Percentiles rank a stretch among this genome's conserved stretches.
Evolutionary conservation across 2,329 filamentous ascomycete species (phyloP).

Genomic region (Sphaceloma murrayae): DNA sequence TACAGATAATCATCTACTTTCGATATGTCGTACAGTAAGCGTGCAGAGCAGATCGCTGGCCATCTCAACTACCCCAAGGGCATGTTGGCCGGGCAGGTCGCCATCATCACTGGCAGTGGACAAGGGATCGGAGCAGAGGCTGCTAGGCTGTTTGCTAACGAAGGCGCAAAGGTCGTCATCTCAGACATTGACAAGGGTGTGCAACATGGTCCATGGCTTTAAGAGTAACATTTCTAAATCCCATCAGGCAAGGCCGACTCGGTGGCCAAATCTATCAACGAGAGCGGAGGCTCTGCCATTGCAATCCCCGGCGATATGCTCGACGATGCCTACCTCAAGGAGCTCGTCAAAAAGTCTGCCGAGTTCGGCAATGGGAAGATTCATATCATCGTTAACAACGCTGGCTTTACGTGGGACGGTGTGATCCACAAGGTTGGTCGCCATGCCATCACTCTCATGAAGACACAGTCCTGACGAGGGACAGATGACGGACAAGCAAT

Average conservation of each 20-base stretch:
- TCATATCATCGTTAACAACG: slow-evolving; percentile 85
- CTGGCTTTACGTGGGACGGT: slow-evolving; percentile 86
- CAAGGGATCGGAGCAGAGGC: slow-evolving; percentile 84
- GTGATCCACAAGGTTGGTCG: slow-evolving; percentile 68
- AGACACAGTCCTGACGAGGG: slow-evolving; percentile 19
- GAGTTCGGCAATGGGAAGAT: slow-evolving; percentile 81
- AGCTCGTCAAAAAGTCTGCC: slow-evolving; percentile 63
- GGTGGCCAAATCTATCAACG: slow-evolving; percentile 62
- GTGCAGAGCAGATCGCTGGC: slow-evolving; percentile 58
- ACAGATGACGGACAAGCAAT: slow-evolving; percentile 77
- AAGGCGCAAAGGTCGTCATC: slow-evolving; percentile 75
- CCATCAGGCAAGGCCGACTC: slow-evolving; percentile 54
- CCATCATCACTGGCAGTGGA: slow-evolving; percentile 78
- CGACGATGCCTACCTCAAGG: slow-evolving; percentile 57
- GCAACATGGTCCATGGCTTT: slow-evolving; percentile 22
- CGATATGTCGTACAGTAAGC: slow-evolving; percentile 22
- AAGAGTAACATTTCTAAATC: slow-evolving; percentile 1
- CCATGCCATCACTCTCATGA: background rate
- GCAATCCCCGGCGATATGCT: slow-evolving; percentile 70
- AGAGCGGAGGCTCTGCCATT: slow-evolving; percentile 56
- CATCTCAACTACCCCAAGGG: slow-evolving; percentile 78
- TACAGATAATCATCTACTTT: background rate
- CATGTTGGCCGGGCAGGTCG: slow-evolving; percentile 67
- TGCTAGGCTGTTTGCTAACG: slow-evolving; percentile 72
- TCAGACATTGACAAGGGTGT: slow-evolving; percentile 69